These are phyloP conservation scores for Chytriomyces sp. DNA, from an alignment of 192 early-diverging fungal genomes.

Conservation along the genomic window DNA sequence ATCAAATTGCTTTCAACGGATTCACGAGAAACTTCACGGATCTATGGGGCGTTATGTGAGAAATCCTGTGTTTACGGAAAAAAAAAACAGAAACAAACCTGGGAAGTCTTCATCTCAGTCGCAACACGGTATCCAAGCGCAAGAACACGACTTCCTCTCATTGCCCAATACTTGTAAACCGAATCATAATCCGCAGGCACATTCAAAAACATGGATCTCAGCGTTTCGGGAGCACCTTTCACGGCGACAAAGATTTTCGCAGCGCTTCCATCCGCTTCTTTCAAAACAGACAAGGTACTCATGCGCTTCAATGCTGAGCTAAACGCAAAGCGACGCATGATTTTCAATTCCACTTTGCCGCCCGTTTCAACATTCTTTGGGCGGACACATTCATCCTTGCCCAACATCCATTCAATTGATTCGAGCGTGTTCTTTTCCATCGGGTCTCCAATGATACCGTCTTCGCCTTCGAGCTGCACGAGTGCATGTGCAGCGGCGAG, in stretches of 20 bases:
- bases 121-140: constrained; percentile 91
- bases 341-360: constrained; percentile 49
- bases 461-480: constrained; percentile 77
- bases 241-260: constrained; percentile 81
- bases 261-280: constrained; percentile 30
- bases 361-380: constrained; percentile 48
- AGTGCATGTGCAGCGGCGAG: constrained; percentile 94
- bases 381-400: constrained; percentile 66
- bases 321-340: constrained; percentile 88
- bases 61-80: constrained; percentile 34
- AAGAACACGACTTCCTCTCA: constrained; percentile 92
- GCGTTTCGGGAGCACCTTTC: constrained; percentile 97
- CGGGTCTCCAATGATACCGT: constrained; percentile 94
- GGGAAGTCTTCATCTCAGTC: constrained; percentile 39
- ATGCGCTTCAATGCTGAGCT: constrained; percentile 96
- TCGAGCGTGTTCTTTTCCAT: constrained; percentile 98
- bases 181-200: constrained; percentile 90
- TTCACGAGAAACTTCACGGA: constrained; percentile 80
- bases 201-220: constrained; percentile 79
- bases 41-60: too few species aligned
- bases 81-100: constrained; percentile 39
- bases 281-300: constrained; percentile 74
- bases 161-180: constrained; percentile 91
- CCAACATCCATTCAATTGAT: constrained; percentile 81
- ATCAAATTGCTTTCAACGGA: constrained; percentile 78